A percentile compares a stretch with the other conserved stretches of the same genome.
Evolutionary conservation across 1,139 yeast species (phyloP).

Genomic region (Diutina scorzettiae): DNA sequence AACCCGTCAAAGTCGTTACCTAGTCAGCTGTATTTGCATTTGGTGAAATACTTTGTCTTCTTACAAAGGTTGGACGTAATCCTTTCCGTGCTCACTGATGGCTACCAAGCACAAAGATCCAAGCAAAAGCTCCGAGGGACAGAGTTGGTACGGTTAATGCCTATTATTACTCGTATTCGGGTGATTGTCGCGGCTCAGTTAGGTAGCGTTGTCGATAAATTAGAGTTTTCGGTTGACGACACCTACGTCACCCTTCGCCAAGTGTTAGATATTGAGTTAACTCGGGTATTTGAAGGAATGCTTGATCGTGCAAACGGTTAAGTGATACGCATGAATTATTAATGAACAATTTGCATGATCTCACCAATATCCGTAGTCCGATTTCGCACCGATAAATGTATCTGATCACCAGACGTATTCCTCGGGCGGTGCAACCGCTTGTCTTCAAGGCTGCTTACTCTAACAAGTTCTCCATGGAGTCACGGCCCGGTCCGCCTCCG

Average conservation of each 20-base stretch:
- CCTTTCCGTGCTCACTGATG: constrained; percentile 30
- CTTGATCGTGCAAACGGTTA: constrained; percentile 1
- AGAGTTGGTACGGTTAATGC: not conserved
- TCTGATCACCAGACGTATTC: not conserved
- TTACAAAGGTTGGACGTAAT: constrained; percentile 32
- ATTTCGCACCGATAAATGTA: not conserved
- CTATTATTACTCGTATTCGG: not conserved
- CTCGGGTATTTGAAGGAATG: constrained; percentile 2
- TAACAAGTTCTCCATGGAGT: constrained; percentile 18
- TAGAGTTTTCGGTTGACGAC: not conserved
- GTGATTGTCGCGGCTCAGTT: not conserved
- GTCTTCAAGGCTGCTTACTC: not conserved
- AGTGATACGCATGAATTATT: not conserved
- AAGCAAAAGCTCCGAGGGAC: constrained; percentile 11
- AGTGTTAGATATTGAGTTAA: constrained; percentile 1
- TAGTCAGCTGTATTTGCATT: constrained; percentile 10
- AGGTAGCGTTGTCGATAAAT: not conserved
- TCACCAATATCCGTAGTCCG: not conserved
- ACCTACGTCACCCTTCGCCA: not conserved
- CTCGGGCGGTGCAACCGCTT: not conserved
- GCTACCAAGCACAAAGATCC: constrained; percentile 13
- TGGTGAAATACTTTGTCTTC: constrained; percentile 23
- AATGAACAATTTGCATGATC: not conserved
- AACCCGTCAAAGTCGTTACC: constrained; percentile 8
- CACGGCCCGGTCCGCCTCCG: constrained; percentile 68